Percentiles rank a stretch among this genome's conserved stretches.
These are phyloP conservation scores for Saccharomycopsis fermentans DNA, from an alignment of 805 yeast genomes.

Conservation along the genomic window DNA sequence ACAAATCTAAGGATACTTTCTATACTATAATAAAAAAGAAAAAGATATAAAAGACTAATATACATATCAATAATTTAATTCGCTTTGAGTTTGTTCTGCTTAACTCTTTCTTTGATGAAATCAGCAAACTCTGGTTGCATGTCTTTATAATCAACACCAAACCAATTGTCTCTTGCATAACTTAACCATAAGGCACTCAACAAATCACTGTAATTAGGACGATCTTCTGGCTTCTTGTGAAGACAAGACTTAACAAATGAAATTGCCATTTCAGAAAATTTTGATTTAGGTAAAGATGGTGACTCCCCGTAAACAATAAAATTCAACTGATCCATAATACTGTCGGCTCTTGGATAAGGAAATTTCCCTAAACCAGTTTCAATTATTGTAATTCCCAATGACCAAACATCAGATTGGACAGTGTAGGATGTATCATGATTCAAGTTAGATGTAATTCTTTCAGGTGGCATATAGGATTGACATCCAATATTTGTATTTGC, in stretches of 20 bases:
- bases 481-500: conserved; percentile 96
- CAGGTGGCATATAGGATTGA: conserved; percentile 98
- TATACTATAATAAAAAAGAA: not conserved
- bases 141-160: conserved; percentile 20
- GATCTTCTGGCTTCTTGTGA: conserved; percentile 64
- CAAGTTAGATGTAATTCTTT: conserved; percentile 65
- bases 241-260: conserved; percentile 71
- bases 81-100: not conserved
- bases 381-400: conserved; percentile 73
- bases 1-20: too few species aligned
- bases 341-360: conserved; percentile 94
- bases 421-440: conserved; percentile 73
- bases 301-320: conserved; percentile 97
- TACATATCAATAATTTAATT: not conserved
- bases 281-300: conserved; percentile 57
- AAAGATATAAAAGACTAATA: not conserved
- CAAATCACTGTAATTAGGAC: conserved; percentile 74
- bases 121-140: conserved; percentile 16
- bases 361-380: conserved; percentile 87
- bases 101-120: conserved; percentile 24
- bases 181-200: conserved; percentile 76
- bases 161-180: conserved; percentile 21
- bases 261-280: conserved; percentile 66
- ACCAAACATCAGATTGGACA: conserved; percentile 94
- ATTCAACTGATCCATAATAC: conserved; percentile 83